Base-by-base conservation (phyloP, 139 green algal species). In the Trebouxia sp. region DNA sequence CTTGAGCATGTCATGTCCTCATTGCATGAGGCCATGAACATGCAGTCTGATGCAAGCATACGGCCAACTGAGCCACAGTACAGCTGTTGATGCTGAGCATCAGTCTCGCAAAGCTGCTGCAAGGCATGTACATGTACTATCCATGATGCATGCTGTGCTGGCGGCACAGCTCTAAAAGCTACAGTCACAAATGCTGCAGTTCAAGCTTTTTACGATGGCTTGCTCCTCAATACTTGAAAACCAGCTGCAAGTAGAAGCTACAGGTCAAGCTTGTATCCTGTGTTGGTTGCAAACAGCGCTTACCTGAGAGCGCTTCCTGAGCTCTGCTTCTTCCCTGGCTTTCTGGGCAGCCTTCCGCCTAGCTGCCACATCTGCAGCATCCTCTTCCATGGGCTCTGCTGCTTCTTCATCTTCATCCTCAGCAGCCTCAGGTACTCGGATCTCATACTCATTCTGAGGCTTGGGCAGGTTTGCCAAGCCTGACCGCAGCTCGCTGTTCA, bases 381-480 rank as follows among this genome's bases (percentile, higher is more conserved):
- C 95, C 84, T 96, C 92, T 85, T 94, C 93, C 75, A 94, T 26
- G 14, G 84, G 89, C 47, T 83, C 85, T 38, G 83, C 56, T 37
- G 81, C 77, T 4, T 77, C 80, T 14, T 72, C 80, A 6, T 55
- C 78, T 4, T 41, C 53, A 8, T 89, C 88, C 30, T 88, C 88
- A 3, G 82, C 55, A 47, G 77, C 62, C 32, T 92, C 88, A 15
- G 80, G 81, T 55, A 88, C 86, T 80, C 87, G 65, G 20, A 98
- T 84, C 80, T 89, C 80, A 85, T 98, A 99, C 90, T 98, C 94
- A 79, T 98, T 97, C 75, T 93, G 83, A 9, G 96, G 96, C 15
- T 84, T 83, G 15, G 96, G 96, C 78, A 99, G 90, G 35, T 80
- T 66, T 3, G 80, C 74, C 72, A 98, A 85, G 20, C 90, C 90